phyloP scores from a whole-genome alignment of 768 basidiomycete species.

The Aureoboletus auriporus region DNA sequence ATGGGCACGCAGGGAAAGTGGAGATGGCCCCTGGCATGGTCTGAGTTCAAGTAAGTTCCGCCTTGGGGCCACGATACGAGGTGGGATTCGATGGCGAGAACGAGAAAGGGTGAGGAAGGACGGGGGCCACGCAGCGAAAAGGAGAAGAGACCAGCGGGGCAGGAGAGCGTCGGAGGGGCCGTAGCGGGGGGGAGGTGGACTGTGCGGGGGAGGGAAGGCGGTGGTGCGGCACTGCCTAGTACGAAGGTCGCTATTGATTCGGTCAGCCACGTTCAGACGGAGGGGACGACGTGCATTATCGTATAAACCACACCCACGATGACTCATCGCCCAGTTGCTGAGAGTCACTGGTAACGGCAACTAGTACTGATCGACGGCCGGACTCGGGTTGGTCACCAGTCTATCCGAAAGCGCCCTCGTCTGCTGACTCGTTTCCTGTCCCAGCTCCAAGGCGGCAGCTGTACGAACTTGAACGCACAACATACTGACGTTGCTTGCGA shows the following conservation, averaged over 20 bases:
- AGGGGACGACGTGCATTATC: constrained; percentile 52
- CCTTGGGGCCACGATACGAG: constrained; percentile 62
- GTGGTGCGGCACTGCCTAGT: constrained; percentile 65
- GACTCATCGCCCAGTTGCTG: no score
- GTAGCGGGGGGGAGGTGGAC: constrained; percentile 45
- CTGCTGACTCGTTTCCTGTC: no score
- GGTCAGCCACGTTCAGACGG: no score
- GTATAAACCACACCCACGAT: no score
- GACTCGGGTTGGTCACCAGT: no score
- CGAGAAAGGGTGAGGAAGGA: constrained; percentile 49
- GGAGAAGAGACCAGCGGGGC: constrained; percentile 73
- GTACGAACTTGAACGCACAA: no score
- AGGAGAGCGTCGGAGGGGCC: constrained; percentile 38
- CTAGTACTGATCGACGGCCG: no score
- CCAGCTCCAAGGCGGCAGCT: no score
- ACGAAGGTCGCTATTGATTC: constrained; percentile 75
- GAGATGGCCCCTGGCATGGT: constrained; percentile 28
- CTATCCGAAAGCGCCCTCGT: no score
- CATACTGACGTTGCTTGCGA: no score
- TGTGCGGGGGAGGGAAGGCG: constrained; percentile 62
- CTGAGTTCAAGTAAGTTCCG: constrained; percentile 53
- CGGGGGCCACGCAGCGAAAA: constrained; percentile 75
- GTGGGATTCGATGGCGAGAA: constrained; percentile 66
- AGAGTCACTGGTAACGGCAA: no score
- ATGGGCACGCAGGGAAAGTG: constrained; percentile 43